These are phyloP conservation scores for Exophiala calicioides DNA, from an alignment of 2,329 filamentous ascomycete species.

Conservation along the genomic window DNA sequence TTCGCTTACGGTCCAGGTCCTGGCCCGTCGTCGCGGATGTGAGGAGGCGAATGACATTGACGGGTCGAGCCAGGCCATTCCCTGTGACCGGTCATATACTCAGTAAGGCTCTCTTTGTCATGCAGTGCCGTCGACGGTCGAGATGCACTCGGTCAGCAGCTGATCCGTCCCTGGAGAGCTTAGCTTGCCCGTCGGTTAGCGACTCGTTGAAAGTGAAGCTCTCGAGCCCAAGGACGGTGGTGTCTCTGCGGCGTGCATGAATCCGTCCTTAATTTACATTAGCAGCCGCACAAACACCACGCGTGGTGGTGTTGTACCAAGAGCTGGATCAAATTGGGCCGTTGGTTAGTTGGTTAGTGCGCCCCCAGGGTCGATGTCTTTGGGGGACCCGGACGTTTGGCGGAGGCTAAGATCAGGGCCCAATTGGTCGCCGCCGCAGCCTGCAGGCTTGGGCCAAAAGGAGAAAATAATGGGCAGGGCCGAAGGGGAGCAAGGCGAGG, in stretches of 20 bases:
- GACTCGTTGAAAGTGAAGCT: neutral
- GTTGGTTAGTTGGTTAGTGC: neutral
- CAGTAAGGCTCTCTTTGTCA: too few relatives aligned
- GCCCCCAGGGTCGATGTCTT: neutral
- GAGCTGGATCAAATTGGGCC: neutral
- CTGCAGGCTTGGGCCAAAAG: neutral
- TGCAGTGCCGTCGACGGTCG: too few relatives aligned
- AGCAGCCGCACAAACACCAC: neutral
- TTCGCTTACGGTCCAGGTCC: neutral
- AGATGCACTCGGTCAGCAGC: too few relatives aligned
- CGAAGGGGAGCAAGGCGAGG: constrained; percentile 5
- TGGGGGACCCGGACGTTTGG: neutral
- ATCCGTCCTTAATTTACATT: neutral
- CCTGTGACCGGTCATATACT: constrained; percentile 1
- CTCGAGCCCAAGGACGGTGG: neutral
- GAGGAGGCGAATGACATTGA: too few relatives aligned
- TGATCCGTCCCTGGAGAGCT: too few relatives aligned
- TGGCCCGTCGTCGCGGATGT: neutral
- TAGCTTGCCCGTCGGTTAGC: neutral
- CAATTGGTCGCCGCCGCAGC: neutral
- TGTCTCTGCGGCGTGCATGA: neutral
- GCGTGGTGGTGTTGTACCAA: neutral
- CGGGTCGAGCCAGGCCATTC: neutral
- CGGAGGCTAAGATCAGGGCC: neutral
- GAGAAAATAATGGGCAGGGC: neutral